Conservation (phyloP, 345 rosid species). For the Moricandia moricandioides region DNA sequence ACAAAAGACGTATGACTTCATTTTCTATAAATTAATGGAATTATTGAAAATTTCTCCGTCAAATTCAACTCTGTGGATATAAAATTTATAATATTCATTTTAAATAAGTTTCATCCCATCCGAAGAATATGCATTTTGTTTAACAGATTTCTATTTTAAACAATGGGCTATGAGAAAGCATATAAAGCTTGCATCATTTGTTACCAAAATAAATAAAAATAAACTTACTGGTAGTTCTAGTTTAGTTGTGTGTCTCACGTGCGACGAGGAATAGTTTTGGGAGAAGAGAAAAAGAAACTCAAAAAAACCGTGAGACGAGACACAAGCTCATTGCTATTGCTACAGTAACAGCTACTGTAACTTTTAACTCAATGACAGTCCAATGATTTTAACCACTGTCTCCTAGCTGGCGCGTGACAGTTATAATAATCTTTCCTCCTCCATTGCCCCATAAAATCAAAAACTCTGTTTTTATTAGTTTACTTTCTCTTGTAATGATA, state of each 20-base stretch:
- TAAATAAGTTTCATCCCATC: neutral
- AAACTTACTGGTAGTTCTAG: neutral
- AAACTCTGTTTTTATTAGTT: constrained; percentile 21
- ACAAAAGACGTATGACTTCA: neutral
- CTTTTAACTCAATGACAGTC: constrained; percentile 33
- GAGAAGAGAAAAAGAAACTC: neutral
- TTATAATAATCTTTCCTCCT: neutral
- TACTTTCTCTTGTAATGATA: neutral
- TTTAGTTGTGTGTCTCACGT: constrained; percentile 47
- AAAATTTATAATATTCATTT: neutral
- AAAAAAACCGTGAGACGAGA: neutral
- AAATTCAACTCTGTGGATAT: neutral
- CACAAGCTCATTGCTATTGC: constrained; percentile 31
- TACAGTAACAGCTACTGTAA: constrained; percentile 37
- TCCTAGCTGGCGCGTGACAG: neutral
- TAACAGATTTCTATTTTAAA: constrained; percentile 22
- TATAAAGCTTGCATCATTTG: constrained; percentile 18
- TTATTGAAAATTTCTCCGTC: neutral
- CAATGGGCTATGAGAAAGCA: neutral
- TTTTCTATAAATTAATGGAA: neutral
- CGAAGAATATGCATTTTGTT: neutral
- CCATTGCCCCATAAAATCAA: constrained; percentile 26
- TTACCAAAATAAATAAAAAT: constrained; percentile 14
- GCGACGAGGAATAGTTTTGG: constrained; percentile 25
- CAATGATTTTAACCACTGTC: constrained; percentile 41